These are phyloP conservation scores for Cytidiella melzeri DNA, from an alignment of 768 basidiomycete genomes.

Conservation along the genomic window DNA sequence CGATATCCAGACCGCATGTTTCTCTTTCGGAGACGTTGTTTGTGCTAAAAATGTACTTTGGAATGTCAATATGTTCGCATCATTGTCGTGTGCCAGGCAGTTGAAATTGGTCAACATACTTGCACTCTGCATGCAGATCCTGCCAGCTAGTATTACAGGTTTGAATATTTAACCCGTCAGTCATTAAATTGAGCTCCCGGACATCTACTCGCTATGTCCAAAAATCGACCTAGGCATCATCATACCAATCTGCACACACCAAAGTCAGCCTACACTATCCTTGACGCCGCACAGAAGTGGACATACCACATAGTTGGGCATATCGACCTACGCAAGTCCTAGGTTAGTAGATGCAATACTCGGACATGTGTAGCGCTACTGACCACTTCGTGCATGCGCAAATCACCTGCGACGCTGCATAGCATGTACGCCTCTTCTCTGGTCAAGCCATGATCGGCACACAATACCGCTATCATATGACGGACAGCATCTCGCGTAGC, in stretches of 20 bases:
- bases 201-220: conserved; percentile 7
- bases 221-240: conserved; percentile 47
- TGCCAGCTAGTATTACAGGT: too few species aligned
- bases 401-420: conserved; percentile 53
- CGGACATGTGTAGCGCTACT: neutral
- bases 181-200: too few species aligned
- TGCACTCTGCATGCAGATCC: too few species aligned
- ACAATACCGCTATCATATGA: conserved; percentile 50
- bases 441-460: conserved; percentile 35
- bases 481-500: conserved; percentile 51
- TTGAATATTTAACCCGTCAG: too few species aligned
- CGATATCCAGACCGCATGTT: too few species aligned
- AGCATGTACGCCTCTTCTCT: conserved; percentile 54
- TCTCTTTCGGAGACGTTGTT: too few species aligned
- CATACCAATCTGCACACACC: conserved; percentile 42
- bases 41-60: too few species aligned
- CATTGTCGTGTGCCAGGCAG: too few species aligned
- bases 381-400: conserved; percentile 60
- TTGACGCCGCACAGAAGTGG: neutral
- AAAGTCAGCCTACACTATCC: neutral
- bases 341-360: neutral
- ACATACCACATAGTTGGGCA: conserved; percentile 60
- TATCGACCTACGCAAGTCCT: conserved; percentile 41
- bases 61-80: too few species aligned
- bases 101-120: too few species aligned